Evolutionary conservation across 169 alveolate species (phyloP).

Genomic region (Perkinsus olseni): DNA sequence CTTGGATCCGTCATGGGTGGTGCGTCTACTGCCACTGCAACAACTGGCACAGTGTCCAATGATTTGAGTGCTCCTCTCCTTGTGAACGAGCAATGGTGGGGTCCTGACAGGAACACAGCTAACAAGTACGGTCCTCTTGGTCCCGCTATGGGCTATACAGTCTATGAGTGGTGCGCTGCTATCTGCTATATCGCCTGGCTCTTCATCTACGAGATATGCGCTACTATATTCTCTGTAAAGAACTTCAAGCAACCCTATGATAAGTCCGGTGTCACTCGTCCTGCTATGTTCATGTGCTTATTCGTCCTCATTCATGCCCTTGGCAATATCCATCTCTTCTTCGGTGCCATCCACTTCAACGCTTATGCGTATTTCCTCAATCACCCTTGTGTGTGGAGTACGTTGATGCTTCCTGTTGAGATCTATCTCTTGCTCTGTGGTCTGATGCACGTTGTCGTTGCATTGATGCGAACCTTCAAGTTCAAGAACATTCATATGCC

Average conservation of each 20-base stretch:
- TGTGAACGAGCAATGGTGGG: neutral
- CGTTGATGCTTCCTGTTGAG: neutral
- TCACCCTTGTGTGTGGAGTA: neutral
- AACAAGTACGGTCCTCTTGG: neutral
- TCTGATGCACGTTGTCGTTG: constrained; percentile 19
- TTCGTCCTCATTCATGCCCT: constrained; percentile 31
- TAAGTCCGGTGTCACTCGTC: constrained; percentile 30
- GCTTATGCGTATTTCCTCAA: neutral
- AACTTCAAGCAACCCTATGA: constrained; percentile 30
- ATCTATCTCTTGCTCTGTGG: constrained; percentile 12
- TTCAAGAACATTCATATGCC: constrained; percentile 9
- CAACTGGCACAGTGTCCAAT: neutral
- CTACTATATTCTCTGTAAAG: constrained; percentile 17
- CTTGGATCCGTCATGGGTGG: neutral
- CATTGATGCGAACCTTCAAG: constrained; percentile 23
- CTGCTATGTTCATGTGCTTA: constrained; percentile 26
- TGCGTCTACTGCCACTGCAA: neutral
- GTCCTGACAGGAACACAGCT: neutral
- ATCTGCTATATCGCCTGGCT: neutral
- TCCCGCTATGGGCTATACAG: neutral
- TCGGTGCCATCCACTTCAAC: neutral
- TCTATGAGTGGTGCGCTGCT: neutral
- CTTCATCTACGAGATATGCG: constrained; percentile 17
- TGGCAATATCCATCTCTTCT: constrained; percentile 31
- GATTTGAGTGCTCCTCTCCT: neutral